phyloP scores from a whole-genome alignment of 1,284 basidiomycete genomes.

The Leccinum laetum region DNA sequence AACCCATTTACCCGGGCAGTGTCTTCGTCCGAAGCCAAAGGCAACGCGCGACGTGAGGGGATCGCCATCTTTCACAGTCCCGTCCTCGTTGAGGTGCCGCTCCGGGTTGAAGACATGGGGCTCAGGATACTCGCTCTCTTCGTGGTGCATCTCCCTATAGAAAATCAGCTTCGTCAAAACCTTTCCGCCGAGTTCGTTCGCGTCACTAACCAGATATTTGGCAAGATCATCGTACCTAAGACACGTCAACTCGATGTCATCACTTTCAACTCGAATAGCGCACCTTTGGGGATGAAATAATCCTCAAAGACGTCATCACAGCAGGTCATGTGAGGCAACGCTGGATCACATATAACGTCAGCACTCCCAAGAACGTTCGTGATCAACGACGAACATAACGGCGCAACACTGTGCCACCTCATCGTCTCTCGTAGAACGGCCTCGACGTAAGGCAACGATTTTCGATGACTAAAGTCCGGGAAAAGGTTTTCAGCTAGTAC shows the following conservation, averaged over 20 bases:
- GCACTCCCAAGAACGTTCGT: background rate
- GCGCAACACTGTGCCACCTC: conserved; percentile 34
- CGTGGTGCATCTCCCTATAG: conserved; percentile 30
- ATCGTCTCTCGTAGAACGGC: conserved; percentile 33
- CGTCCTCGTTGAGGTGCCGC: conserved; percentile 28
- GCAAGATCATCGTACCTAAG: conserved; percentile 29
- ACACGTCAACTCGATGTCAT: conserved; percentile 2
- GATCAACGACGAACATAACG: conserved; percentile 22
- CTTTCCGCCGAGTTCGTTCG: background rate
- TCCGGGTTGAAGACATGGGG: conserved; percentile 28
- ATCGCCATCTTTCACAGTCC: conserved; percentile 22
- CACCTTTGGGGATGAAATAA: conserved; percentile 34
- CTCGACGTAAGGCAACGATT: conserved; percentile 31
- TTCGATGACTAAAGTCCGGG: conserved; percentile 28
- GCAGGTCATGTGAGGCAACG: conserved; percentile 30
- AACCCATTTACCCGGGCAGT: no score
- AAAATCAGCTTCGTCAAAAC: background rate
- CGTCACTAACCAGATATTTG: conserved; percentile 32
- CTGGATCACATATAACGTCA: conserved; percentile 16
- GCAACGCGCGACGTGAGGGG: conserved; percentile 28
- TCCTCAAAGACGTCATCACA: conserved; percentile 32
- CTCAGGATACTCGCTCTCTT: conserved; percentile 30
- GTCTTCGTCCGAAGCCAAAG: conserved; percentile 15
- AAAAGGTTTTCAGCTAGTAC: conserved; percentile 19
- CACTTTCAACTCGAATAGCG: background rate